Conservation (phyloP, 1,284 basidiomycete genomes). For the Pascua guehoae region DNA sequence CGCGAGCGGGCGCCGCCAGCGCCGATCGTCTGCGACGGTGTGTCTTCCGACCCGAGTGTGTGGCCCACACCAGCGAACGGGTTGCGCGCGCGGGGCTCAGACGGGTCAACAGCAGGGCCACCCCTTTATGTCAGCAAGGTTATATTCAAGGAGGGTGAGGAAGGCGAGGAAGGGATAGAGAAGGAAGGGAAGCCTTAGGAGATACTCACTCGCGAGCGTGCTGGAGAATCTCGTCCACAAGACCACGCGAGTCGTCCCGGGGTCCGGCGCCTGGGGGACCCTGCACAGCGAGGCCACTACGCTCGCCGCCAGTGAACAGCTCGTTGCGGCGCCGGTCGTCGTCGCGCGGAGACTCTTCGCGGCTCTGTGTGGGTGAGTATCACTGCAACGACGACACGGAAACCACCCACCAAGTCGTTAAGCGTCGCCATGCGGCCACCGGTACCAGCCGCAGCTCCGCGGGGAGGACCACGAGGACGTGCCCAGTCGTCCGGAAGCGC, state of each 20-base stretch:
- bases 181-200: not conserved
- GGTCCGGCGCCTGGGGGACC: conserved; percentile 61
- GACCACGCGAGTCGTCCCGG: conserved; percentile 16
- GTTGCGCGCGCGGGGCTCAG: conserved; percentile 11
- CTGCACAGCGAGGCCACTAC: conserved; percentile 85
- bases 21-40: conserved; percentile 41
- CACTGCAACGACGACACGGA: too few relatives aligned
- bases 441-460: not conserved
- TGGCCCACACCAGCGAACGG: conserved; percentile 51
- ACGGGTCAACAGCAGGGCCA: conserved; percentile 30
- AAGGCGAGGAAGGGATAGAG: too few relatives aligned
- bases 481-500: conserved; percentile 43
- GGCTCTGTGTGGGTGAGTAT: conserved; percentile 1
- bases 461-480: conserved; percentile 5
- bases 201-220: conserved; percentile 71
- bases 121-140: conserved; percentile 19
- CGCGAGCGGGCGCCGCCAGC: not conserved
- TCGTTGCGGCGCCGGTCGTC: conserved; percentile 50
- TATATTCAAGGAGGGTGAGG: conserved; percentile 12
- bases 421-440: conserved; percentile 25
- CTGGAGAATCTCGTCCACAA: conserved; percentile 76
- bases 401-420: conserved; percentile 17
- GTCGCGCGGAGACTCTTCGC: conserved; percentile 10
- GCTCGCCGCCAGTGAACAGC: conserved; percentile 71
- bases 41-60: conserved; percentile 78